Conservation (phyloP, 2,329 filamentous ascomycete genomes). For the Purpureocillium lavendulum region DNA sequence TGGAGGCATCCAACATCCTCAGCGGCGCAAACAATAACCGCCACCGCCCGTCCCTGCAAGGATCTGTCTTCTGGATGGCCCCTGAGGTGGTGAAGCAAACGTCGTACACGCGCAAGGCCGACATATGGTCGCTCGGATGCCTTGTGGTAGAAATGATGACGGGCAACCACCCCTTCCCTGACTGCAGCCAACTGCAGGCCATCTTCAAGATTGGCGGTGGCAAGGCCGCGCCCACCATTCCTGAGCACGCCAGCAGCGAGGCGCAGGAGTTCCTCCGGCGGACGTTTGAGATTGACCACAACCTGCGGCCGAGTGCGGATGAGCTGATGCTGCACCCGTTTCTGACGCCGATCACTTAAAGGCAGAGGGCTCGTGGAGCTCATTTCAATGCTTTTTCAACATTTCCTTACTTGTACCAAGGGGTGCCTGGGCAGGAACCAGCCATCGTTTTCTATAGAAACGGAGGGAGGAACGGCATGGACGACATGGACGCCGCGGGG, state of each 20-base stretch:
- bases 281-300: conserved; percentile 95
- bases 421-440: conserved; percentile 8
- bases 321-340: conserved; percentile 82
- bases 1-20: conserved; percentile 83
- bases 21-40: conserved; percentile 59
- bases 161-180: conserved; percentile 89
- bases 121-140: conserved; percentile 97
- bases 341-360: conserved; percentile 57
- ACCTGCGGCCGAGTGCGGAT: conserved; percentile 83
- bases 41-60: conserved; percentile 75
- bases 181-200: conserved; percentile 92
- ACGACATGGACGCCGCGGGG: too few species aligned
- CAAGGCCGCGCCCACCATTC: conserved; percentile 79
- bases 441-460: conserved; percentile 4
- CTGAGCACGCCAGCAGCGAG: conserved; percentile 76
- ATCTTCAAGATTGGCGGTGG: conserved; percentile 97
- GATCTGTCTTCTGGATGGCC: conserved; percentile 99
- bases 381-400: not conserved
- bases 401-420: conserved; percentile 1
- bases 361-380: not conserved
- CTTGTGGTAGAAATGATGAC: conserved; percentile 99
- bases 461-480: not conserved
- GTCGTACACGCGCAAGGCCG: conserved; percentile 94
- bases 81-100: conserved; percentile 98
- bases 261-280: conserved; percentile 74